phyloP scores from a whole-genome alignment of 2,329 filamentous ascomycete genomes.

The Blastomyces parvus region DNA sequence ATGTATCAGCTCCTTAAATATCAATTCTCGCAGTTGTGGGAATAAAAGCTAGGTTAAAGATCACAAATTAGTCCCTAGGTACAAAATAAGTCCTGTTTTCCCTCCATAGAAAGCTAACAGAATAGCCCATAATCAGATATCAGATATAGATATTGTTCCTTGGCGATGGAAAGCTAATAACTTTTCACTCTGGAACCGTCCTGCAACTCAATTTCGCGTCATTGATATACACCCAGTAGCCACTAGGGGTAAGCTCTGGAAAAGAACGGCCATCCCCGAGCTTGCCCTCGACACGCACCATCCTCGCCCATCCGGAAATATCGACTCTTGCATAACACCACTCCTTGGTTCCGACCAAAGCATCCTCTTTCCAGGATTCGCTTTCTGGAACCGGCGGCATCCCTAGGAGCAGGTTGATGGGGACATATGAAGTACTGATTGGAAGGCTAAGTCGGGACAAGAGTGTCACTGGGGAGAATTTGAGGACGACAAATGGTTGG shows the following conservation, averaged over 20 bases:
- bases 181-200: neutral
- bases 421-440: neutral
- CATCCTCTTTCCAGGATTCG: constrained; percentile 1
- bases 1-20: neutral
- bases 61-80: neutral
- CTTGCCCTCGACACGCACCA: constrained; percentile 3
- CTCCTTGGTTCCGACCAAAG: neutral
- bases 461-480: neutral
- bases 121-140: neutral
- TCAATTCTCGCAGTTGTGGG: neutral
- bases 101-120: neutral
- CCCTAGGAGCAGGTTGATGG: neutral
- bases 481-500: constrained; percentile 3
- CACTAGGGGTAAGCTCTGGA: neutral
- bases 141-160: neutral
- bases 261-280: neutral
- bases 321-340: neutral
- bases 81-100: neutral
- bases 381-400: constrained; percentile 1
- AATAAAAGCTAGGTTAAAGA: neutral
- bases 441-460: constrained; percentile 1
- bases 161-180: neutral
- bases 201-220: constrained; percentile 1
- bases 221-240: constrained; percentile 4
- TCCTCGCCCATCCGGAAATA: constrained; percentile 3